These are phyloP conservation scores for Sugiyamaella castrensis DNA, from an alignment of 1,139 yeast species.

Conservation along the genomic window DNA sequence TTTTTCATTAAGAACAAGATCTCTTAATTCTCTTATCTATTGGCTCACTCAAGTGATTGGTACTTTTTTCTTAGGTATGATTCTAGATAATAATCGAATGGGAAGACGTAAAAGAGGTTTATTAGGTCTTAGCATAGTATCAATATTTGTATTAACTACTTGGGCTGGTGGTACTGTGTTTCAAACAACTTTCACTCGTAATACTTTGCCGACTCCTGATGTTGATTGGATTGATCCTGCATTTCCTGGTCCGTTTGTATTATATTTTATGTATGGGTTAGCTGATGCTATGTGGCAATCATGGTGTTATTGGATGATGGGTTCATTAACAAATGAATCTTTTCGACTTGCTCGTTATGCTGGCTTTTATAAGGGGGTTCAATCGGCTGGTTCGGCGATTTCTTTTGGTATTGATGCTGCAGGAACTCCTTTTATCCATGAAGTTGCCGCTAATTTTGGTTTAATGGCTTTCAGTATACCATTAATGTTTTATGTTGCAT, in stretches of 20 bases:
- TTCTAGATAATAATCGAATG: constrained; percentile 20
- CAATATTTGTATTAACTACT: constrained; percentile 19
- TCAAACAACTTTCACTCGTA: constrained; percentile 19
- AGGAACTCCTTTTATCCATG: constrained; percentile 24
- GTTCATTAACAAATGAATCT: constrained; percentile 22
- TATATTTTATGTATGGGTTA: constrained; percentile 23
- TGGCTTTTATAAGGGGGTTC: constrained; percentile 23
- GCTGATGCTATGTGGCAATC: constrained; percentile 26
- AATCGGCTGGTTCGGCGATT: constrained; percentile 24
- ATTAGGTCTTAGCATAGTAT: constrained; percentile 21
- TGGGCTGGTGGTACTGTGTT: constrained; percentile 25
- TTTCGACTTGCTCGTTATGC: constrained; percentile 22
- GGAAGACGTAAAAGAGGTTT: constrained; percentile 19
- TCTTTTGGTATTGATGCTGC: constrained; percentile 24
- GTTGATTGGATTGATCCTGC: constrained; percentile 22
- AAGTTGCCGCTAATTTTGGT: constrained; percentile 21
- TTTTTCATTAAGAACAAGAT: constrained; percentile 23
- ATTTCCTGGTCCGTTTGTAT: constrained; percentile 22
- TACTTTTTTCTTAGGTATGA: constrained; percentile 17
- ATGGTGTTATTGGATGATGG: constrained; percentile 26
- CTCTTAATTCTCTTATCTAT: constrained; percentile 21
- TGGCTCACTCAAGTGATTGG: constrained; percentile 24
- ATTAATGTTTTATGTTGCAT: constrained; percentile 22
- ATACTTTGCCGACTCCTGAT: constrained; percentile 17
- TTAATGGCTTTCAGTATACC: constrained; percentile 21